Base-by-base conservation (phyloP, 2,329 filamentous ascomycete genomes). In the Bipolaris zeicola region DNA sequence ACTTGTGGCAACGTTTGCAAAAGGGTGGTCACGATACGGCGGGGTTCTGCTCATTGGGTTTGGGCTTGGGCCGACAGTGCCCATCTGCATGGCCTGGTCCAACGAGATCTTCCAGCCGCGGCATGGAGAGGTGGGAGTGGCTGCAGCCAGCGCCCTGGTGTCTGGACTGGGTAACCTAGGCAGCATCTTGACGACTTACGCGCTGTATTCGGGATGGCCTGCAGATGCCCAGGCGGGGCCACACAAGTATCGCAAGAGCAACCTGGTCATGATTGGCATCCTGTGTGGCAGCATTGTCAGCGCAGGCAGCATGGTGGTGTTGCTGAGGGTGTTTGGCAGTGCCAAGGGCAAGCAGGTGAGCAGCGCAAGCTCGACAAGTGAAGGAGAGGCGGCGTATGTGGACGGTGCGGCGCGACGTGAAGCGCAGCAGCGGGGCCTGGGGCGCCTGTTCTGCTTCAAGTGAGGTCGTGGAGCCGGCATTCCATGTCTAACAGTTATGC, bases 31-130 rank as follows among this genome's bases (percentile, higher is more conserved):
- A 1, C 87, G 92, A 39, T 96, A 96, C 72, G 91, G 90, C 45
- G 92, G 92, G 3, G 85, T 96, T n/a, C 80, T 96, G 48, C 88
- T 96, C 78, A 89, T 96, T 34, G 92, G 92, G 4, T 96, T 96
- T 69, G 92, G 92, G 0, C 87, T 96, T 1, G 92, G 92, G 1
- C 92, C 92, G 3, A 96, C 92, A 0, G 92, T 96, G 1, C 92
- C 92, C 10, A 94, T 94, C 69, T 94, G 90, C 75, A 96, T 96
- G 92, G 89, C 92, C 34, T 96, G 92, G 92, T 92, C 90, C 31
- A 91, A 87, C 61, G 90, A 96, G 77, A 89, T 96, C 70, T 96
- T 96, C 80, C 92, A 96, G 78, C 85, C 85, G 31, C 89, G 92
- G 11, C 92, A 96, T 70, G 91, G 92, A 44, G 92, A 96, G 76